Base-by-base conservation (phyloP, 306 rosid genomes). In the Begonia masoniana region DNA sequence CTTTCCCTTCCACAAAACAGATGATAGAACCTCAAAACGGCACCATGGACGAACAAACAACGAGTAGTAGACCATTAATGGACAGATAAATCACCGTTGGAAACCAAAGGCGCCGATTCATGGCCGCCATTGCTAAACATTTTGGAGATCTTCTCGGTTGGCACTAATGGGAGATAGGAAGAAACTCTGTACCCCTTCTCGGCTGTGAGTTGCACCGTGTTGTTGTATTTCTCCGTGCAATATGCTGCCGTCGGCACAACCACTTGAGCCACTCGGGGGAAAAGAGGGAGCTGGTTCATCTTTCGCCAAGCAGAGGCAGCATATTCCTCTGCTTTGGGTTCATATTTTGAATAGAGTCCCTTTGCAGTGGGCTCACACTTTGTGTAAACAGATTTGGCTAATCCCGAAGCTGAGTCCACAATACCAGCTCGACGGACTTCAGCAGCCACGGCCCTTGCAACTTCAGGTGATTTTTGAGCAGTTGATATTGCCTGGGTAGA, bases 351-450 rank as follows among this genome's bases (percentile, higher is more conserved):
- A 41, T 76, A 76, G 13, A 76, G 64, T 15, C 51, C 59, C 46
- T 72, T 76, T 1, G 82, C 82, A 0, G 70, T 47, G 4, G 78
- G 77, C 63, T 88, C 95, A 6, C 41, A 84, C 73, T 78, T 85
- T 4, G 71, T 14, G 57, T 80, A 85, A 48, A 78, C 87, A 7
- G 82, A 63, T 64, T 78, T 85, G 1, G 84, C 87, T 4, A 66
- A 9, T 2, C 72, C 74, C 0, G 94, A 74, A 12, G 86, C 84
- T 1, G 80, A 59, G 52, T 76, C 84, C 14, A 65, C 76, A 2
- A 87, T 80, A 7, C 96, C 89, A 0, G 81, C 47, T 10, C 83
- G 87, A 54, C 74, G 80, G 15, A 87, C 87, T 19, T 80, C 84
- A 0, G 78, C 50, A 0, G 81, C 85, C 11, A 83, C 82, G 0